These are phyloP conservation scores for Alnus rubra DNA, from an alignment of 306 rosid genomes.

Conservation along the genomic window DNA sequence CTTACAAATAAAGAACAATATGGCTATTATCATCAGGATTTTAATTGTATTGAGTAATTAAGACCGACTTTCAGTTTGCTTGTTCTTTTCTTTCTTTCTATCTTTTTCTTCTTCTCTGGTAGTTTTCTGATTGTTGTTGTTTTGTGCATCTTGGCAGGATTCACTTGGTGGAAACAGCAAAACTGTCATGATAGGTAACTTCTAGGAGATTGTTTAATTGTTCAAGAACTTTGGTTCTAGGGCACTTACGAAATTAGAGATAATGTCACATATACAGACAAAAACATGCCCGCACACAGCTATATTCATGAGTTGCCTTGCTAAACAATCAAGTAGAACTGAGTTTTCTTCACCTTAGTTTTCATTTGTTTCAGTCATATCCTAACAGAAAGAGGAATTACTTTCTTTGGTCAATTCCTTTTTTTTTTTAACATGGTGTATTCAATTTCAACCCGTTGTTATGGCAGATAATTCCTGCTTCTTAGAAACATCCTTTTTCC, in stretches of 20 bases:
- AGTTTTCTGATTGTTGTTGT: conserved; percentile 22
- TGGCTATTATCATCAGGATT: neutral
- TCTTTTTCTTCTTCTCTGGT: neutral
- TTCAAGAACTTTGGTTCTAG: neutral
- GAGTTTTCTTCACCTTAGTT: conserved; percentile 21
- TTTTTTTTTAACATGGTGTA: conserved; percentile 14
- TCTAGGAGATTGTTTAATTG: neutral
- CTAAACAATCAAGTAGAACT: conserved; percentile 6
- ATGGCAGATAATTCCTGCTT: conserved; percentile 14
- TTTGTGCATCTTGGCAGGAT: conserved; percentile 56
- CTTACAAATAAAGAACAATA: neutral
- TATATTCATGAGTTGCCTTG: neutral
- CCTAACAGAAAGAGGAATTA: conserved; percentile 6
- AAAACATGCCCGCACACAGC: neutral
- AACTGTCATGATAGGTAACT: conserved; percentile 87
- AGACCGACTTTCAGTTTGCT: neutral
- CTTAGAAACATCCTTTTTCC: conserved; percentile 17
- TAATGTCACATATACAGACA: neutral
- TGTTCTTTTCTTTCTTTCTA: conserved; percentile 1
- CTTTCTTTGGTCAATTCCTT: conserved; percentile 7
- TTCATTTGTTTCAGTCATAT: conserved; percentile 23
- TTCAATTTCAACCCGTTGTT: conserved; percentile 19
- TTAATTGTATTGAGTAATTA: neutral
- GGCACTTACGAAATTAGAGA: neutral
- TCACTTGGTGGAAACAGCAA: conserved; percentile 93